phyloP scores from a whole-genome alignment of 75 land plant species.

The Sequoiadendron giganteum region DNA sequence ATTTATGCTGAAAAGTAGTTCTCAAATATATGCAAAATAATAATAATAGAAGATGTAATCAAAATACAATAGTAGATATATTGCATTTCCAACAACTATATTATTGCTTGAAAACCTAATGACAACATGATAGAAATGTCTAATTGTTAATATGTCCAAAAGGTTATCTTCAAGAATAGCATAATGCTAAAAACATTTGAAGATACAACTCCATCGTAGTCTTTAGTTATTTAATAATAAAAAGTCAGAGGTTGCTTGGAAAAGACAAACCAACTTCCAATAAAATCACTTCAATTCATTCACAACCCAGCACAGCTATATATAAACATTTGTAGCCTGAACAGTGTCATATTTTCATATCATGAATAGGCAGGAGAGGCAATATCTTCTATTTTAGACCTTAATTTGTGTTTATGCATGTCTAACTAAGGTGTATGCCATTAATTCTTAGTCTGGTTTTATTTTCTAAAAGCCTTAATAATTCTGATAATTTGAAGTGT shows the following conservation, averaged over 20 bases:
- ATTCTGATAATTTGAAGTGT: not conserved
- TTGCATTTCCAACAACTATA: not conserved
- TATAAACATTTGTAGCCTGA: too few species aligned
- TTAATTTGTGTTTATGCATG: not conserved
- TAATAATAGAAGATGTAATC: too few species aligned
- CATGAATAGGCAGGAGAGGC: not conserved
- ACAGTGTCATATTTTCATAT: not conserved
- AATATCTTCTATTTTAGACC: not conserved
- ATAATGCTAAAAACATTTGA: not conserved
- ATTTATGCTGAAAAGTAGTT: too few species aligned
- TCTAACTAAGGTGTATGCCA: not conserved
- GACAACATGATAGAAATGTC: not conserved
- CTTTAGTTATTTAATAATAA: not conserved
- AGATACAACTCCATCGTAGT: not conserved
- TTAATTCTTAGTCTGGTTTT: not conserved
- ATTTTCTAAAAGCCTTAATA: not conserved
- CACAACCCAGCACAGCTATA: not conserved
- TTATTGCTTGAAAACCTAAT: not conserved
- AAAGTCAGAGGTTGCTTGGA: not conserved
- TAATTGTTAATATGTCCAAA: not conserved
- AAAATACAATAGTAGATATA: not conserved
- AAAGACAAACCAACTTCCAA: not conserved
- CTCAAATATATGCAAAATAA: too few species aligned
- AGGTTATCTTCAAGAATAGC: not conserved
- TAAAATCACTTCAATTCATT: not conserved